Percentiles rank a stretch among this genome's conserved stretches.
phyloP scores from a whole-genome alignment of 192 early-diverging fungal genomes.

The Spinellus fusiger region DNA sequence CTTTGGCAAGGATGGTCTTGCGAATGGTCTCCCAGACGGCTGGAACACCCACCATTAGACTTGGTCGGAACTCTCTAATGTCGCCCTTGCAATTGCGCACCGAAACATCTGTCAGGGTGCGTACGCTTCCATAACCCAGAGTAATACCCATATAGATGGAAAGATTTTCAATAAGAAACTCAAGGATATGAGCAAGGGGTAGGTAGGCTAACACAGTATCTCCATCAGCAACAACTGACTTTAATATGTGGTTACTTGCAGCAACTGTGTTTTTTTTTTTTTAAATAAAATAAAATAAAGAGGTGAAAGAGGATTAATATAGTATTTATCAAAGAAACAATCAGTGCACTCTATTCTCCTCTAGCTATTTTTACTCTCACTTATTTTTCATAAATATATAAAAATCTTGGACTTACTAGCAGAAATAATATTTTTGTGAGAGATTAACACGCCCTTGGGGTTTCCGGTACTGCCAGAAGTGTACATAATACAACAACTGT shows the following conservation, averaged over 20 bases:
- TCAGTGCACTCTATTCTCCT: too few relatives aligned
- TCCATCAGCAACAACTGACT: conserved; percentile 37
- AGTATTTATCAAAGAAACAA: too few relatives aligned
- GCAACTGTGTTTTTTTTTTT: too few relatives aligned
- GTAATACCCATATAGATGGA: conserved; percentile 63
- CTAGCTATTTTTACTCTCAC: not conserved
- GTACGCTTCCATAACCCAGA: conserved; percentile 52
- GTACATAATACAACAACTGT: conserved; percentile 85
- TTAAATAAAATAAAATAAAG: conserved; percentile 7
- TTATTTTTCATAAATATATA: not conserved
- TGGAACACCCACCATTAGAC: conserved; percentile 78
- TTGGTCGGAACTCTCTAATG: conserved; percentile 65
- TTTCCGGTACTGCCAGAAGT: conserved; percentile 86
- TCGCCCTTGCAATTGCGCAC: conserved; percentile 66
- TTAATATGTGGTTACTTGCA: conserved; percentile 48
- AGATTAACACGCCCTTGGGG: conserved; percentile 88
- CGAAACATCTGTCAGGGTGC: conserved; percentile 64
- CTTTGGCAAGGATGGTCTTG: conserved; percentile 70
- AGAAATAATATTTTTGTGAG: conserved; percentile 79
- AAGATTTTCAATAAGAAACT: conserved; percentile 76
- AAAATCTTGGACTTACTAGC: conserved; percentile 41
- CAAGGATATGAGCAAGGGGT: conserved; percentile 86
- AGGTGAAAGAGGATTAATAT: not conserved
- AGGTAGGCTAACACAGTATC: conserved; percentile 76
- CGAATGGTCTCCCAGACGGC: conserved; percentile 86